Evolutionary conservation across 208 protist species (phyloP), one percentile per base, ranked within the genome.

Genomic region (Crithidia brevicula): DNA sequence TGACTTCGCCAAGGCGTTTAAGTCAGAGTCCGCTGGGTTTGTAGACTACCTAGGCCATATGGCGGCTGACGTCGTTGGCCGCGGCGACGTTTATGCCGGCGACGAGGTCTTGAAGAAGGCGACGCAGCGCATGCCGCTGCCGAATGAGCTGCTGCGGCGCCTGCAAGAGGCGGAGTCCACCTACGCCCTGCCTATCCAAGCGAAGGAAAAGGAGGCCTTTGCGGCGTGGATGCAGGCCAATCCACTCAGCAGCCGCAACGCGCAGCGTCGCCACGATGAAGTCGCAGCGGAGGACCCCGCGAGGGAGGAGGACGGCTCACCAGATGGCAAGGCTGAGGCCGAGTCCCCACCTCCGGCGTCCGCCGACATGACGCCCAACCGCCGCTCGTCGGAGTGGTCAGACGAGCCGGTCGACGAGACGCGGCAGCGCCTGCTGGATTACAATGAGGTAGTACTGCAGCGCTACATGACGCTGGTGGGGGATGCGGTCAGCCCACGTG

Each of bases 401-500:
- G 70, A 88, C 46, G 77, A 86, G 53, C 77, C 77, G 27, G 50
- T 50, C 1, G 70, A 90, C 18, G 75, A 74, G 52, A 46, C 65
- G 6, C 79, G 89, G 0, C 82, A 92, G 64, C 81, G 82, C 8
- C 72, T 94, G 50, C 72, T 94, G 42, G 81, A 91, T 68, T 79
- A 77, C 57, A 94, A 78, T 51, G 72, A 85, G 31, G 54, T 69
- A 27, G 82, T 94, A 65, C 47, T 73, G 47, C 67, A 79, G 46
- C 83, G 85, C 50, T 91, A 89, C 66, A 46, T 79, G 38, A 52
- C 51, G n/a, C 74, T 92, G 30, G 89, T 94, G 5, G 73, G 81
- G 28, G 75, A 76, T 16, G 75, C 65, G 5, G 81, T 85, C 30
- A 81, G 72, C 69, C 68, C 74, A 9, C 66, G 81, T 8, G 27